Evolutionary conservation across 495 filamentous ascomycete species (phyloP).

Genomic region (Penicillium psychrofluorescens): DNA sequence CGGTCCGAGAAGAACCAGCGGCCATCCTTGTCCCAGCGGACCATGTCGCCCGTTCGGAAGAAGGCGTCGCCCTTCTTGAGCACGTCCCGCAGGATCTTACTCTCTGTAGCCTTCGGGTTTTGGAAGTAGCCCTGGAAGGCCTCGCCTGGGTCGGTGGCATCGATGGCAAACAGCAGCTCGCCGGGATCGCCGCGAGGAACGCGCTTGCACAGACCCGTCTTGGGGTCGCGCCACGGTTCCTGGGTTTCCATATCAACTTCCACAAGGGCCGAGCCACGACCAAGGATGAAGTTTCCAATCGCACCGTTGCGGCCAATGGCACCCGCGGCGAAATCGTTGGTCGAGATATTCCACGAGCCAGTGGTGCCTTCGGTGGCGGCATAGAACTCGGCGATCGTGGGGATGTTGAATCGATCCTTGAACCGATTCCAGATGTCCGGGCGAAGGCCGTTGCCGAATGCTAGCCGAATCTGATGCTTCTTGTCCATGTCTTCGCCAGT

Average conservation of each 20-base stretch:
- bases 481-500: conserved; percentile 71
- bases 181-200: conserved; percentile 60
- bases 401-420: conserved; percentile 79
- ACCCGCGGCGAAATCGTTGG: conserved; percentile 69
- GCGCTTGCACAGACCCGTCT: conserved; percentile 63
- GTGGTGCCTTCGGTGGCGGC: conserved; percentile 73
- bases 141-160: conserved; percentile 52
- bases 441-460: conserved; percentile 86
- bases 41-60: conserved; percentile 80
- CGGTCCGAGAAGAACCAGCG: conserved; percentile 82
- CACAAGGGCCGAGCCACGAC: conserved; percentile 48
- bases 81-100: conserved; percentile 75
- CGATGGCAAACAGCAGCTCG: conserved; percentile 71
- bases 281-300: conserved; percentile 49
- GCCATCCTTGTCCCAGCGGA: conserved; percentile 64
- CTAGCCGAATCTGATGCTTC: conserved; percentile 68
- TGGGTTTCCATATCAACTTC: conserved; percentile 68
- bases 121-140: conserved; percentile 85
- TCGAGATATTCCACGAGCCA: conserved; percentile 66
- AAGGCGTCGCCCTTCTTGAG: conserved; percentile 76
- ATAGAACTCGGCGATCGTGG: conserved; percentile 83
- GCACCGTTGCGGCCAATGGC: conserved; percentile 75
- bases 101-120: conserved; percentile 64
- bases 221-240: conserved; percentile 59
- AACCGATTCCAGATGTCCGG: conserved; percentile 89